Conservation (phyloP, 495 filamentous ascomycete species). For the Terfezia boudieri region DNA sequence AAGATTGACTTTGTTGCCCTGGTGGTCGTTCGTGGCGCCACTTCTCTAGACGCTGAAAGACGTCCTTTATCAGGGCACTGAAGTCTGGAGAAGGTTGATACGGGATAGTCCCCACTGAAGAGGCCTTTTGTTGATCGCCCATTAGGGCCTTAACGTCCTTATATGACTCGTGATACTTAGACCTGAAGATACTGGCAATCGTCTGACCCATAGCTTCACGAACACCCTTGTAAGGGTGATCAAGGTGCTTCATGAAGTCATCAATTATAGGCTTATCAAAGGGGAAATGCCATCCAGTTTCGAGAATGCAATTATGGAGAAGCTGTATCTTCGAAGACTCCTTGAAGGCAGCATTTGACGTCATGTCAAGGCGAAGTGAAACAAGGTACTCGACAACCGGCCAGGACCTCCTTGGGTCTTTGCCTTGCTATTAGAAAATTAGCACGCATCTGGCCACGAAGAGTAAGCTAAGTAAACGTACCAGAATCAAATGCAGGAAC, state of each 20-base stretch:
- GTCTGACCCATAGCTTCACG: conserved; percentile 85
- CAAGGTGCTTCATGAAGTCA: conserved; percentile 74
- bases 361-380: conserved; percentile 75
- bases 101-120: conserved; percentile 65
- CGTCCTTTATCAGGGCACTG: conserved; percentile 40
- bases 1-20: conserved; percentile 77
- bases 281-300: conserved; percentile 91
- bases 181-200: conserved; percentile 66
- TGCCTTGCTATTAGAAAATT: conserved; percentile 28
- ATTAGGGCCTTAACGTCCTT: conserved; percentile 51
- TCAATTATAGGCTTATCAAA: conserved; percentile 69
- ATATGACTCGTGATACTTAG: conserved; percentile 83
- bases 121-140: conserved; percentile 50
- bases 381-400: conserved; percentile 70
- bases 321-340: conserved; percentile 92
- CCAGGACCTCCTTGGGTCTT: conserved; percentile 68
- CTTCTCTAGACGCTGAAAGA: conserved; percentile 61
- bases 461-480: conserved; percentile 10
- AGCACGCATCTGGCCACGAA: neutral
- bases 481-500: conserved; percentile 66
- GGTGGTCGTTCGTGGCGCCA: conserved; percentile 71
- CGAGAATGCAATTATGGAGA: conserved; percentile 65
- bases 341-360: conserved; percentile 94
- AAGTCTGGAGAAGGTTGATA: conserved; percentile 62
- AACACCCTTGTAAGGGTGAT: conserved; percentile 92